Base-by-base conservation (phyloP, 345 rosid genomes). In the Iberis pinnata region DNA sequence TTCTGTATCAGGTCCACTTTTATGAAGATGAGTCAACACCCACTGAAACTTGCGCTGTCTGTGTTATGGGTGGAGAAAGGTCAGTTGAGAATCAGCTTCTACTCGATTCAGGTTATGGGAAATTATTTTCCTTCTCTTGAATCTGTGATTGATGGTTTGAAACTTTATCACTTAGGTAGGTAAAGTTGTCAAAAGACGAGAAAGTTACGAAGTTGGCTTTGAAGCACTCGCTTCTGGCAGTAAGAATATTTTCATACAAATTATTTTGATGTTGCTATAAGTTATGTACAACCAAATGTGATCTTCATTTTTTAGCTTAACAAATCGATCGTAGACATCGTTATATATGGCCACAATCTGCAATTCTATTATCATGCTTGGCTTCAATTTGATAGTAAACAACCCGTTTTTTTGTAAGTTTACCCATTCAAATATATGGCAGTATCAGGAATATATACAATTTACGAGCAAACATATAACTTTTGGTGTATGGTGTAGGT, bases 171-270 rank as follows among this genome's bases (percentile, higher is more conserved):
- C 24, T 19, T 70, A 89, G 95, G 83, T 89, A 3, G 97, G 97
- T 50, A 86, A 89, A 75, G 97, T 77, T 78, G 64, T 86, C 95
- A 5, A 82, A 86, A 68, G 88, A 81, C 56, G 86, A 70, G 58
- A 86, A 77, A 61, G 97, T 94, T 55, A 74, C 86, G 38, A 80
- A 89, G 50, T 81, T 89, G 43, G 95, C 97, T 58, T 70, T 89
- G 61, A 95, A 86, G 64, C 97, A 89, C 55, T 89, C 95, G 95
- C 95, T 89, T 24, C 95, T 86, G 49, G 97, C 94, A 11, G 97
- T 89, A 73, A 83, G 93, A 68, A 20, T 18, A 12, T 36, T 18
- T 2, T 41, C 33, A 4, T 48, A 49, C 58, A 15, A 9, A 4
- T 25, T n/a, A 0, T 40, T 26, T 37, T 15, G n/a, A 1, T 68